phyloP scores from a whole-genome alignment of 2,329 filamentous ascomycete species.

The Trichophyton simii region DNA sequence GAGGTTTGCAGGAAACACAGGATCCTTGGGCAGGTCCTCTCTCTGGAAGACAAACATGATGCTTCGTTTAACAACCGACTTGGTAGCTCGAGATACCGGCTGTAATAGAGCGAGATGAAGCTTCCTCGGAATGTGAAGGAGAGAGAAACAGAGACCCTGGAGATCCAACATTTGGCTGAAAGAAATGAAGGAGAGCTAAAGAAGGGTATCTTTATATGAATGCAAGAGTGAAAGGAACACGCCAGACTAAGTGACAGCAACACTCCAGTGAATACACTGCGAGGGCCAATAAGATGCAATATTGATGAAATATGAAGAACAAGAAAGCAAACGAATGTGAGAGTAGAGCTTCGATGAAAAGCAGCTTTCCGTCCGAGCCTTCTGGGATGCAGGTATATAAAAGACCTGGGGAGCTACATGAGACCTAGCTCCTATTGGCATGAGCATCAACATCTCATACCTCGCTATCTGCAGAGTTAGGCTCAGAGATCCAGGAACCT shows the following conservation, averaged over 20 bases:
- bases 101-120: conserved; percentile 5
- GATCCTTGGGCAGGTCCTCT: conserved; percentile 58
- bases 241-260: background rate
- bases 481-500: background rate
- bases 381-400: background rate
- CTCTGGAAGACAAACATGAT: conserved; percentile 65
- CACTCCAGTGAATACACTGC: background rate
- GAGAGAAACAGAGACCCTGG: background rate
- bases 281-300: background rate
- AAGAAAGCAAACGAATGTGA: background rate
- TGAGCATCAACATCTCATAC: background rate
- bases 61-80: conserved; percentile 5
- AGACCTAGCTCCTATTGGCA: background rate
- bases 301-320: background rate
- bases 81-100: background rate
- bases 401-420: background rate
- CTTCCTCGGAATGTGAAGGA: background rate
- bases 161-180: conserved; percentile 4
- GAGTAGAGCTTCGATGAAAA: background rate
- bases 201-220: background rate
- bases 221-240: background rate
- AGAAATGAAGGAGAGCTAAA: background rate
- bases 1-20: conserved; percentile 52
- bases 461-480: background rate
- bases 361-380: background rate